A percentile compares a stretch with the other conserved stretches of the same genome.
These are phyloP conservation scores for Xylaria nigripes DNA, from an alignment of 495 filamentous ascomycete genomes.

Conservation along the genomic window DNA sequence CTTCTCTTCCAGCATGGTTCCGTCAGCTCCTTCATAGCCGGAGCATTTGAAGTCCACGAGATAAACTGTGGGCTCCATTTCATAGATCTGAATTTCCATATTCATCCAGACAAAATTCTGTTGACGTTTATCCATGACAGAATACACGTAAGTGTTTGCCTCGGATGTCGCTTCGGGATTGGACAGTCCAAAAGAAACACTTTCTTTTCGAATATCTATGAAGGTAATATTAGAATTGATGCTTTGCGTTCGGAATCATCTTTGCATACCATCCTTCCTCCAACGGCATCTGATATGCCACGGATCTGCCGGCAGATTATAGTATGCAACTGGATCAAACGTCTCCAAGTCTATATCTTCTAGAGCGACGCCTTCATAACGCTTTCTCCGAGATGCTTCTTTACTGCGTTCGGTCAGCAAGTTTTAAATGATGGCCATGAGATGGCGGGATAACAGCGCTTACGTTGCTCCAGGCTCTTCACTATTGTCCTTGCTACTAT, in stretches of 20 bases:
- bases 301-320: slow-evolving; percentile 80
- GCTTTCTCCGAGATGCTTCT: slow-evolving; percentile 9
- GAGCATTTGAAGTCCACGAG: slow-evolving; percentile 98
- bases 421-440: background rate
- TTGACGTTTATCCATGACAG: slow-evolving; percentile 34
- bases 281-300: slow-evolving; percentile 94
- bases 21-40: slow-evolving; percentile 76
- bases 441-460: background rate
- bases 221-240: slow-evolving; percentile 7
- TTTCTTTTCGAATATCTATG: slow-evolving; percentile 33
- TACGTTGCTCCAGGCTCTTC: slow-evolving; percentile 22
- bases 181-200: slow-evolving; percentile 25
- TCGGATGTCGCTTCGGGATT: slow-evolving; percentile 23
- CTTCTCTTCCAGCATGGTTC: slow-evolving; percentile 58
- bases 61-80: slow-evolving; percentile 86
- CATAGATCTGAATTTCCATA: slow-evolving; percentile 93
- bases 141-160: slow-evolving; percentile 26
- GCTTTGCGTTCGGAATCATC: slow-evolving; percentile 20
- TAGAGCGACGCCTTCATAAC: slow-evolving; percentile 18
- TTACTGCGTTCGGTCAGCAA: background rate
- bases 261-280: slow-evolving; percentile 61
- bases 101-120: slow-evolving; percentile 66
- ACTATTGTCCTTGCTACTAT: slow-evolving; percentile 35
- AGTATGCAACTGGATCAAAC: slow-evolving; percentile 38
- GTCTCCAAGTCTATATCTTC: slow-evolving; percentile 22